Conservation (phyloP, 73 alveolate species). For the Blepharisma japonicum region DNA sequence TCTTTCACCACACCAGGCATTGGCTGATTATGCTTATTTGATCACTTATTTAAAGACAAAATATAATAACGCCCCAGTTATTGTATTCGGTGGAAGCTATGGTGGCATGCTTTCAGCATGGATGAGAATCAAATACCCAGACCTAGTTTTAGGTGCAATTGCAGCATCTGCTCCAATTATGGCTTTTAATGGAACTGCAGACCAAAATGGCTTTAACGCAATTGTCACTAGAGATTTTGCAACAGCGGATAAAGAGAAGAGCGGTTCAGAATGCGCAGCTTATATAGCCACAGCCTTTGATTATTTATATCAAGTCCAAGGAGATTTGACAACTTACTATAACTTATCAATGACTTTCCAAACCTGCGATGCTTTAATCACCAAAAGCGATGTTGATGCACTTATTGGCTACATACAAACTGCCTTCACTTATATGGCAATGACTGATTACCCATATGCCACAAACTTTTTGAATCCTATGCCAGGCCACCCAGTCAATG, state of each 20-base stretch:
- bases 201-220: constrained; percentile 48
- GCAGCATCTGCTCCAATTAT: constrained; percentile 72
- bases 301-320: background rate
- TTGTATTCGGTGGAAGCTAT: constrained; percentile 69
- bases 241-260: background rate
- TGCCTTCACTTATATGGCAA: constrained; percentile 64
- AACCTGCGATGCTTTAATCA: constrained; percentile 41
- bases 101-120: constrained; percentile 83
- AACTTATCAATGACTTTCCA: constrained; percentile 17
- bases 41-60: background rate
- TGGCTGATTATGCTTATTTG: constrained; percentile 38
- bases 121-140: constrained; percentile 73
- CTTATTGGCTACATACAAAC: constrained; percentile 35
- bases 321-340: background rate
- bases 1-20: constrained; percentile 34
- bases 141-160: constrained; percentile 57
- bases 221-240: constrained; percentile 30
- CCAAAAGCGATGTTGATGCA: constrained; percentile 44
- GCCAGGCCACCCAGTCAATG: constrained; percentile 73
- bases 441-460: constrained; percentile 66
- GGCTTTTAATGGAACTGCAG: constrained; percentile 49
- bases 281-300: constrained; percentile 23
- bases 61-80: constrained; percentile 35
- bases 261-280: constrained; percentile 30
- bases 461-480: constrained; percentile 56